Conservation (phyloP, 305 asterid genomes). For the Withania somnifera region DNA sequence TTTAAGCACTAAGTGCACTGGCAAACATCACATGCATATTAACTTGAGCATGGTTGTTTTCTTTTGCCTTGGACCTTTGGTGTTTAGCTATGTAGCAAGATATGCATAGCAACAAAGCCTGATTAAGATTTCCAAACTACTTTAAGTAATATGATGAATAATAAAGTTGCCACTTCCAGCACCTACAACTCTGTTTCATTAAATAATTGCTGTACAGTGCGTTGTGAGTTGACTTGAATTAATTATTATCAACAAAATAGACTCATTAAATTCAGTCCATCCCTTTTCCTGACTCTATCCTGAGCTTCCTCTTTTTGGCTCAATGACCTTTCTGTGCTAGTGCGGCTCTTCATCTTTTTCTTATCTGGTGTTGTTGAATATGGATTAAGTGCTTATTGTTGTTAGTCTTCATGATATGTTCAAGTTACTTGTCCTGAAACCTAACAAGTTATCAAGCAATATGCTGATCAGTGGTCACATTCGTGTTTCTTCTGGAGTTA, state of each 20-base stretch:
- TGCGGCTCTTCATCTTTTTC: not conserved
- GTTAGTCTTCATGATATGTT: not conserved
- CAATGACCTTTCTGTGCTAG: not conserved
- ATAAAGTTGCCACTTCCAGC: not conserved
- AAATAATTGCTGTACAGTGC: not conserved
- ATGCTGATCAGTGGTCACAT: not conserved
- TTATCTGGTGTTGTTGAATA: not conserved
- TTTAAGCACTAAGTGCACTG: not conserved
- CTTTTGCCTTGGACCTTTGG: not conserved
- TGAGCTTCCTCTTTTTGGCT: not conserved
- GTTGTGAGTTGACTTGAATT: not conserved
- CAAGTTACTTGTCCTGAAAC: not conserved
- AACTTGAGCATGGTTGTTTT: not conserved
- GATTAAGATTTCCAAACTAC: not conserved
- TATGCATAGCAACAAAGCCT: not conserved
- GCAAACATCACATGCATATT: not conserved
- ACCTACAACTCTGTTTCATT: not conserved
- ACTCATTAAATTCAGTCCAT: not conserved
- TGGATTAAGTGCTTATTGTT: not conserved
- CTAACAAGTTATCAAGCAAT: not conserved
- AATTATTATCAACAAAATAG: not conserved
- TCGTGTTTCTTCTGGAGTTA: not conserved
- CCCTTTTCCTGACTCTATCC: not conserved
- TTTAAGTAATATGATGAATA: not conserved
- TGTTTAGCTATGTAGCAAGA: not conserved